A percentile compares a stretch with the other conserved stretches of the same genome.
Evolutionary conservation across 2,329 filamentous ascomycete genomes (phyloP).

Genomic region (Alternaria solani): DNA sequence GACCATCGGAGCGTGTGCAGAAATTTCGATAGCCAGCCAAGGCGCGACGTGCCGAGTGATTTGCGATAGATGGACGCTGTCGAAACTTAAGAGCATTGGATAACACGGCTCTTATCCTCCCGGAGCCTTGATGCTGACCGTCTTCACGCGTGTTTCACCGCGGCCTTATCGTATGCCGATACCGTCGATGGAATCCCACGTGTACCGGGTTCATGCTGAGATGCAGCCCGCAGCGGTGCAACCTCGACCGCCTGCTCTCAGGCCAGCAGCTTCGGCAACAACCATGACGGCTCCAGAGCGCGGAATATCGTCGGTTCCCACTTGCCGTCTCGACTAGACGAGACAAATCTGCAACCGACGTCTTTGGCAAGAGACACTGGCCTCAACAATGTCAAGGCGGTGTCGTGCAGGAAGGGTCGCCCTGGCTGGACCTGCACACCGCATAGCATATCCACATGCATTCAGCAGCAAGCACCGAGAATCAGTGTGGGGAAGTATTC

Average conservation of each 20-base stretch:
- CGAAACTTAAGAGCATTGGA: slow-evolving; percentile 8
- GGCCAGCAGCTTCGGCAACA: slow-evolving; percentile 25
- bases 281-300: slow-evolving; percentile 42
- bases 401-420: slow-evolving; percentile 24
- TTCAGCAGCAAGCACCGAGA: slow-evolving; percentile 30
- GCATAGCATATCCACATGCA: slow-evolving; percentile 31
- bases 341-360: slow-evolving; percentile 31
- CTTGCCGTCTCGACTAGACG: slow-evolving; percentile 44
- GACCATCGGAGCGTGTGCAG: slow-evolving; percentile 14
- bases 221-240: slow-evolving; percentile 31
- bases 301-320: slow-evolving; percentile 40
- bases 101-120: slow-evolving; percentile 9
- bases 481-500: slow-evolving; percentile 45
- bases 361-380: slow-evolving; percentile 15
- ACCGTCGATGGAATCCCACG: slow-evolving; percentile 13
- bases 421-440: slow-evolving; percentile 34
- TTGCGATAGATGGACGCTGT: slow-evolving; percentile 14
- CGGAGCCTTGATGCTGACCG: slow-evolving; percentile 11
- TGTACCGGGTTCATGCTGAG: slow-evolving; percentile 11
- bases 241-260: slow-evolving; percentile 23
- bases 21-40: slow-evolving; percentile 18
- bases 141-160: slow-evolving; percentile 12
- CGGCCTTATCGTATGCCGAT: slow-evolving; percentile 14
- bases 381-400: slow-evolving; percentile 31
- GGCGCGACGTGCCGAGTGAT: slow-evolving; percentile 13